These are phyloP conservation scores for Albugo laibachii DNA, from an alignment of 352 stramenopile species.

Conservation along the genomic window DNA sequence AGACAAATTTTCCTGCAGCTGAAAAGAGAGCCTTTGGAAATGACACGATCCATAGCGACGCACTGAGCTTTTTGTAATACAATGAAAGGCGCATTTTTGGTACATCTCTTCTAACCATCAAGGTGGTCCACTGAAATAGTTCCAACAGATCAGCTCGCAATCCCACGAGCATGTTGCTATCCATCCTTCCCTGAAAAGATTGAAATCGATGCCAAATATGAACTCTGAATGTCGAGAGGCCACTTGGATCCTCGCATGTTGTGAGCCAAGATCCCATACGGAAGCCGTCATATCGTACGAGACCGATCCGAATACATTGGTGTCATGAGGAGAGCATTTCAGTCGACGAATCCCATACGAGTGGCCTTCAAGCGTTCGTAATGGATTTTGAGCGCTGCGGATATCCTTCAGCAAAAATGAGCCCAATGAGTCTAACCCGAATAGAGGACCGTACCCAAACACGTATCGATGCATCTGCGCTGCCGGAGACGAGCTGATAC, in stretches of 20 bases:
- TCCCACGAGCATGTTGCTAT: slow-evolving; percentile 69
- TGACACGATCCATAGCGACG: slow-evolving; percentile 20
- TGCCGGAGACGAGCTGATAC: slow-evolving; percentile 72
- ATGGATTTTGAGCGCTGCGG: slow-evolving; percentile 35
- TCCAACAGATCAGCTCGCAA: slow-evolving; percentile 51
- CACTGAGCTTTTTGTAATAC: slow-evolving; percentile 4
- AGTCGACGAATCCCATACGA: slow-evolving; percentile 64
- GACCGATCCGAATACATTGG: slow-evolving; percentile 53
- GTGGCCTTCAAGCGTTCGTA: slow-evolving; percentile 59
- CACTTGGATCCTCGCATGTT: slow-evolving; percentile 52
- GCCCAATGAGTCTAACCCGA: background rate
- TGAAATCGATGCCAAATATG: slow-evolving; percentile 72
- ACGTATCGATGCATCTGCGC: slow-evolving; percentile 66
- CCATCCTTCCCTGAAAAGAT: slow-evolving; percentile 55
- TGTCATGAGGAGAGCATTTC: slow-evolving; percentile 73
- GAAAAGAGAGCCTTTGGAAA: slow-evolving; percentile 81
- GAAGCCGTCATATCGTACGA: slow-evolving; percentile 85
- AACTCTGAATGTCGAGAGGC: slow-evolving; percentile 76
- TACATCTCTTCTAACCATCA: slow-evolving; percentile 7
- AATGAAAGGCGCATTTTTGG: background rate
- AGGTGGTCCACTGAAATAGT: slow-evolving; percentile 53
- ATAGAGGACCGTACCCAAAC: slow-evolving; percentile 30
- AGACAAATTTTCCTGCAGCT: slow-evolving; percentile 86
- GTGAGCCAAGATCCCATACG: slow-evolving; percentile 72
- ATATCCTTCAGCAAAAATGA: slow-evolving; percentile 25